Percentiles rank a stretch among this genome's conserved stretches.
Evolutionary conservation across 2,329 filamentous ascomycete genomes (phyloP).

Genomic region (Penicillium nordicum): DNA sequence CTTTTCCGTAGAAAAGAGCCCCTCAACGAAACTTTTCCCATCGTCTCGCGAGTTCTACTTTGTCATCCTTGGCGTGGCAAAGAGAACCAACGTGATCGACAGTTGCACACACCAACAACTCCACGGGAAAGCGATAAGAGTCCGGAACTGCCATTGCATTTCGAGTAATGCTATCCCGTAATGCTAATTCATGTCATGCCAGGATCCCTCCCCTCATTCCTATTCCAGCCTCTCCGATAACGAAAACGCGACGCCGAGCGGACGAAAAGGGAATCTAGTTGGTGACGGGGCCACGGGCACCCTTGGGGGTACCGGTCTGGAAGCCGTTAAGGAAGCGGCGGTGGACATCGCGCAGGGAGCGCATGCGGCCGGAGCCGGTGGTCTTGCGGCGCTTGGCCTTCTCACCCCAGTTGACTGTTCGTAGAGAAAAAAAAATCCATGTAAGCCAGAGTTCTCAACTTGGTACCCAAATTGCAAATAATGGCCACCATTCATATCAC

Average conservation of each 20-base stretch:
- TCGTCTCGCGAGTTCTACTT: constrained; percentile 21
- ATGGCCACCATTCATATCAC: constrained; percentile 5
- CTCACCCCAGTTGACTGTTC: constrained; percentile 96
- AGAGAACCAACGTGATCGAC: constrained; percentile 32
- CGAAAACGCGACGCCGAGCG: constrained; percentile 37
- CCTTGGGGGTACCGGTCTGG: constrained; percentile 84
- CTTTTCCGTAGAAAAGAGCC: constrained; percentile 21
- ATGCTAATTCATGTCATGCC: constrained; percentile 40
- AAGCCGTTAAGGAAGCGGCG: constrained; percentile 98
- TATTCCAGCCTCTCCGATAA: constrained; percentile 38
- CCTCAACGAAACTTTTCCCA: constrained; percentile 29
- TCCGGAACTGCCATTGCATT: constrained; percentile 34
- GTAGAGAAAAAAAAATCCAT: constrained; percentile 18
- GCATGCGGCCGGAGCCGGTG: constrained; percentile 92
- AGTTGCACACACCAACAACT: constrained; percentile 36
- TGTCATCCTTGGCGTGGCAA: constrained; percentile 21
- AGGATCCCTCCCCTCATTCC: constrained; percentile 30
- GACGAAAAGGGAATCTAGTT: constrained; percentile 37
- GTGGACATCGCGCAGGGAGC: constrained; percentile 87
- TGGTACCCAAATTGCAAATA: constrained; percentile 1
- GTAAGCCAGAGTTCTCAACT: constrained; percentile 27
- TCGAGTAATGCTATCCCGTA: constrained; percentile 32
- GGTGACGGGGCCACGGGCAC: constrained; percentile 64
- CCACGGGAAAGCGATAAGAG: constrained; percentile 36
- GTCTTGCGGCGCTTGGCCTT: constrained; percentile 99